Conservation (phyloP, 257 asterid species). For the Solanum etuberosum region DNA sequence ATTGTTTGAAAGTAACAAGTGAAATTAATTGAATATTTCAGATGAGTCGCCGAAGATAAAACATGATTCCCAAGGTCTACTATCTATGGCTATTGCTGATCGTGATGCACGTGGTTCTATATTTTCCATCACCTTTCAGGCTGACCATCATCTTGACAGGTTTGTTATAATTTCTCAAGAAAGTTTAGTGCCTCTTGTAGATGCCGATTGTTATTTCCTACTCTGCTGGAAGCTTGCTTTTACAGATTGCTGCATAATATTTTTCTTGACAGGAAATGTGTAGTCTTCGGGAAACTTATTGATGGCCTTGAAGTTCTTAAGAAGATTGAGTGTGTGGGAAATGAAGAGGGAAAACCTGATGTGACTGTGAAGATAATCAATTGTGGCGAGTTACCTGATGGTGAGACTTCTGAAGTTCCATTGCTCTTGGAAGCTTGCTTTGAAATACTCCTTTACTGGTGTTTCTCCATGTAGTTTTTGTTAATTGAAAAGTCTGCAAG, state of each 20-base stretch:
- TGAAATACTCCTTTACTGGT: not conserved
- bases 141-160: conserved; percentile 96
- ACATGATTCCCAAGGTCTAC: conserved; percentile 81
- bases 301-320: conserved; percentile 71
- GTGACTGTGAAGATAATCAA: conserved; percentile 87
- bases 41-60: conserved; percentile 76
- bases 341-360: conserved; percentile 74
- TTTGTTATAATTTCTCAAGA: conserved; percentile 2
- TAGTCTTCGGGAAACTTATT: conserved; percentile 89
- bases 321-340: conserved; percentile 84
- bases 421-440: not conserved
- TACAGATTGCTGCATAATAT: not conserved
- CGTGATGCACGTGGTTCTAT: conserved; percentile 84
- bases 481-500: conserved; percentile 20
- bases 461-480: not conserved
- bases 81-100: conserved; percentile 89
- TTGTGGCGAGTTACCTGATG: conserved; percentile 74
- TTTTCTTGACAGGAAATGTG: conserved; percentile 52
- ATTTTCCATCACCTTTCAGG: conserved; percentile 70
- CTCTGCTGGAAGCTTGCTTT: not conserved
- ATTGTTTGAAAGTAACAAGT: conserved; percentile 4
- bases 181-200: not conserved
- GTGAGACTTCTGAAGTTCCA: conserved; percentile 29
- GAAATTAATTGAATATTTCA: conserved; percentile 22
- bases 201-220: not conserved